Evolutionary conservation across 2,329 filamentous ascomycete genomes (phyloP).

Genomic region (Diaporthe destruens): DNA sequence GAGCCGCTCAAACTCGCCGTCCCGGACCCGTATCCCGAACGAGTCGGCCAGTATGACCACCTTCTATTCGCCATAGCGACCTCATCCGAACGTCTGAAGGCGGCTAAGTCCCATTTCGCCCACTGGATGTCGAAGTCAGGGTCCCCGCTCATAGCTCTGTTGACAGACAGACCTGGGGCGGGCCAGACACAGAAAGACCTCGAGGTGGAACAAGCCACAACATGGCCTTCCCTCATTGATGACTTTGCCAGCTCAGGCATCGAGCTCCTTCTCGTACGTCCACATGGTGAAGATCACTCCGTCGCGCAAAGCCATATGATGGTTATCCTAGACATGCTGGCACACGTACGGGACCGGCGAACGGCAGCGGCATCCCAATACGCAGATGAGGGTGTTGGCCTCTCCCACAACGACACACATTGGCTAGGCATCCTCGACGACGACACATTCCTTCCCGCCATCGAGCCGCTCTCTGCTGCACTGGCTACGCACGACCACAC

Average conservation of each 20-base stretch:
- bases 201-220: constrained; percentile 4
- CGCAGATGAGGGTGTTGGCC: background rate
- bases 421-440: constrained; percentile 70
- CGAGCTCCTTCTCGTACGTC: constrained; percentile 51
- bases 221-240: constrained; percentile 34
- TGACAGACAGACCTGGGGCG: constrained; percentile 38
- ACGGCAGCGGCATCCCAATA: background rate
- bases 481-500: constrained; percentile 62
- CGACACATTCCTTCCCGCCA: constrained; percentile 69
- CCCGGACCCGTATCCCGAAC: constrained; percentile 31
- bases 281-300: constrained; percentile 49
- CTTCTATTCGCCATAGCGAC: constrained; percentile 38
- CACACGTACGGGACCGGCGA: constrained; percentile 49
- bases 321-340: constrained; percentile 59
- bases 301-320: constrained; percentile 66
- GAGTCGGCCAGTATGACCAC: constrained; percentile 43
- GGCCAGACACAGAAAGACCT: constrained; percentile 16
- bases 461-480: constrained; percentile 59
- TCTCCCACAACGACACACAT: constrained; percentile 54
- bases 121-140: constrained; percentile 39
- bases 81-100: constrained; percentile 21
- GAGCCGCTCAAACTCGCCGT: constrained; percentile 35
- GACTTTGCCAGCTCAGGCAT: constrained; percentile 50
- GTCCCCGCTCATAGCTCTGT: constrained; percentile 29
- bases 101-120: constrained; percentile 25